Percentiles rank a stretch among this genome's conserved stretches.
These are phyloP conservation scores for Gnetum montanum DNA, from an alignment of 75 land plant genomes.

Conservation along the genomic window DNA sequence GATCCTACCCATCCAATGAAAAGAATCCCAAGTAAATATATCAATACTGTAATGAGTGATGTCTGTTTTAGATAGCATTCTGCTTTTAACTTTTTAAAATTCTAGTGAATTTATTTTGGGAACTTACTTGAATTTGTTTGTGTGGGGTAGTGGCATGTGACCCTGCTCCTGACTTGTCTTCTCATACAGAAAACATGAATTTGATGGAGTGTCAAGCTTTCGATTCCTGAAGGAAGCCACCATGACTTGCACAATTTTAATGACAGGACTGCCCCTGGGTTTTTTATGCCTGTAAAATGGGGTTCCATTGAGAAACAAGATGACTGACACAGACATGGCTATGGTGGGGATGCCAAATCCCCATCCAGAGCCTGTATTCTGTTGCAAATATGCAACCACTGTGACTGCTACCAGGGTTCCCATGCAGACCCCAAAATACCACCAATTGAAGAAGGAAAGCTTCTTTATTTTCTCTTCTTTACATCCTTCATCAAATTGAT, in stretches of 20 bases:
- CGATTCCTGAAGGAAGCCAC: slow-evolving; percentile 55
- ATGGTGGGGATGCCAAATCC: slow-evolving; percentile 34
- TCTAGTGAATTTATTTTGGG: too few species aligned
- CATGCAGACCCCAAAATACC: slow-evolving; percentile 13
- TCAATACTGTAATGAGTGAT: too few species aligned
- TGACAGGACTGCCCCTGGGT: slow-evolving; percentile 68
- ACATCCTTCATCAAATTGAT: slow-evolving; percentile 53
- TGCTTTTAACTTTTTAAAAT: neutral
- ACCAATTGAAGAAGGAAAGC: slow-evolving; percentile 39
- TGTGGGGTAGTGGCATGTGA: neutral
- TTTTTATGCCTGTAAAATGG: slow-evolving; percentile 41
- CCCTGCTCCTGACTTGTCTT: neutral
- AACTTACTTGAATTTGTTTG: neutral
- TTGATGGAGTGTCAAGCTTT: slow-evolving; percentile 3
- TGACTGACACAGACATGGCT: slow-evolving; percentile 23
- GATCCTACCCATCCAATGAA: too few species aligned
- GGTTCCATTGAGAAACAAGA: slow-evolving; percentile 28
- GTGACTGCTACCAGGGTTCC: slow-evolving; percentile 15
- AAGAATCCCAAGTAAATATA: too few species aligned
- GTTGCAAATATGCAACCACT: slow-evolving; percentile 19
- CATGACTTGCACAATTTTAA: slow-evolving; percentile 48
- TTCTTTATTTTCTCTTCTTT: slow-evolving; percentile 31
- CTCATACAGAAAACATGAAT: neutral
- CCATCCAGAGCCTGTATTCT: slow-evolving; percentile 27
- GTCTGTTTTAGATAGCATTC: too few species aligned